phyloP scores from a whole-genome alignment of 805 yeast genomes.

The Candida broadrunensis region DNA sequence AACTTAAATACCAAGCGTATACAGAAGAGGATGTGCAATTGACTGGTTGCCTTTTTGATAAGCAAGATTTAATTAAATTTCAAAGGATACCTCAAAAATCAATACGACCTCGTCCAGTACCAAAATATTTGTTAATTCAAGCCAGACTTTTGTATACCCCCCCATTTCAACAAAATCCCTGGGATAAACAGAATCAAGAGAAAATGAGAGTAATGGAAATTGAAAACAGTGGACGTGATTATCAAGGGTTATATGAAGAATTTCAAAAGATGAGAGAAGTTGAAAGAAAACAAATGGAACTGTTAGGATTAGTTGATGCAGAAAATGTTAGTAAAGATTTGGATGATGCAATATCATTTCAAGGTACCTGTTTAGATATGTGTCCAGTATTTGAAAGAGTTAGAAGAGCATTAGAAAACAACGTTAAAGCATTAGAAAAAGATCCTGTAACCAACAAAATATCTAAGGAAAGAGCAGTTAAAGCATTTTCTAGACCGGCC shows the following conservation, averaged over 20 bases:
- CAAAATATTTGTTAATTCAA: constrained; percentile 34
- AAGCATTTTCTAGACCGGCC: constrained; percentile 94
- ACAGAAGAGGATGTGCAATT: constrained; percentile 15
- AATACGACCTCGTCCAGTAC: constrained; percentile 23
- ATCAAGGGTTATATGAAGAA: constrained; percentile 71
- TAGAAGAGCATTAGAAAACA: constrained; percentile 81
- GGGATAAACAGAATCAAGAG: constrained; percentile 77
- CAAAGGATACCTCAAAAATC: constrained; percentile 7
- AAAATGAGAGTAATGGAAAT: constrained; percentile 53
- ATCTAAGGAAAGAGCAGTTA: constrained; percentile 62
- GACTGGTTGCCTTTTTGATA: constrained; percentile 28
- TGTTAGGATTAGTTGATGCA: constrained; percentile 77
- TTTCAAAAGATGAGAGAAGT: constrained; percentile 68
- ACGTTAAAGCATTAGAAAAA: constrained; percentile 74
- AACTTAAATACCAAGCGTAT: constrained; percentile 16
- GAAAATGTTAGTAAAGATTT: constrained; percentile 79
- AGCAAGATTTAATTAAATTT: constrained; percentile 27
- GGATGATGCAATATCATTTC: constrained; percentile 83
- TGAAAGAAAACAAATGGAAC: constrained; percentile 79
- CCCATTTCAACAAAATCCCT: constrained; percentile 39
- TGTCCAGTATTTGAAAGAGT: constrained; percentile 93
- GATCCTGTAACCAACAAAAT: constrained; percentile 55
- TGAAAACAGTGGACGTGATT: constrained; percentile 46
- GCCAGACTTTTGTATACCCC: constrained; percentile 34
- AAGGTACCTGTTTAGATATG: constrained; percentile 90